Evolutionary conservation across 1,284 basidiomycete species (phyloP), one percentile per base, ranked within the genome.

Genomic region (Ceratobasidium sp.): DNA sequence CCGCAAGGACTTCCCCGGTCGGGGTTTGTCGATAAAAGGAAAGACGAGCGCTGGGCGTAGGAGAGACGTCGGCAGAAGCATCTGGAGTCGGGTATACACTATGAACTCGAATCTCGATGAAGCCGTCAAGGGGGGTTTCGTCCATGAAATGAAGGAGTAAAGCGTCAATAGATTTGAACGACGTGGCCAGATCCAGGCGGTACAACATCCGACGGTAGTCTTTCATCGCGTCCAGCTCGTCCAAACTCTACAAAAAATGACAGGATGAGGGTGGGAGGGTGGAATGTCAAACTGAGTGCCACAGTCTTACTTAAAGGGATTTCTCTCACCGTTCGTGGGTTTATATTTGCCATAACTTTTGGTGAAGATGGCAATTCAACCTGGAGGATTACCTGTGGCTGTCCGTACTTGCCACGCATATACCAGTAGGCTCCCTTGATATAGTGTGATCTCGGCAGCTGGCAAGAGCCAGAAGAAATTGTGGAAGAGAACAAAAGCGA

Each of bases 161-260:
- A 22, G 53, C 67, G n/a, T 71, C 67, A 22, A 56, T 27, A 2
- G 67, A 71, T 14, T 54, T 19, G 48, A 71, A 71, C 48, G 67
- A 59, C 54, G 67, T 71, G 41, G 67, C 67, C 36, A 71, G 44
- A 48, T 71, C 67, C 45, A 71, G 41, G 2, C 67, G 67, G 56
- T 71, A 71, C 9, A 71, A 54, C 67, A 71, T 71, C 17, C 67
- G 53, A 24, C 67, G 53, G 44, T 71, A 71, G 67, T 71, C 67
- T 50, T 71, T 71, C 67, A 71, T 71, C 36, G 44, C 41, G 2
- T 71, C 67, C 17, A 29, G 27, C 31, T 71, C 67, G 14, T 71
- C 54, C 11, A 47, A 9, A 22, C 24, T 31, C 67, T 59, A 24
- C 44, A 33, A 24, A 19, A 33, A 15, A 31, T 36, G 4, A 29